Evolutionary conservation across 257 asterid genomes (phyloP).

Genomic region (Rehmannia glutinosa): DNA sequence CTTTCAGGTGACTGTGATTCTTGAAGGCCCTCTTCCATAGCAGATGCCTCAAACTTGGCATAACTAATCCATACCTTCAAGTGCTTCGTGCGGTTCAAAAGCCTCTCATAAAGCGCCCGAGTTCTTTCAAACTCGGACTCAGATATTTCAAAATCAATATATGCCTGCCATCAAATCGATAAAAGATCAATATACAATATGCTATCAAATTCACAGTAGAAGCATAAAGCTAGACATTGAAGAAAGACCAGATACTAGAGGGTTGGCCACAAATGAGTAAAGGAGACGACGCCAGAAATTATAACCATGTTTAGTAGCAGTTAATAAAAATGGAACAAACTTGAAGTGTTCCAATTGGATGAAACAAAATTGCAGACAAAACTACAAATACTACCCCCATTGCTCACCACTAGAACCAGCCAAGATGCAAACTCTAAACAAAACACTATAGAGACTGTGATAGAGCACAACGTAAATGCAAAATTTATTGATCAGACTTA

Average conservation of each 20-base stretch:
- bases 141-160: slow-evolving; percentile 91
- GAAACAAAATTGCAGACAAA: neutral
- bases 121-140: slow-evolving; percentile 80
- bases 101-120: slow-evolving; percentile 88
- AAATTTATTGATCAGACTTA: neutral
- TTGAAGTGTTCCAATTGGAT: neutral
- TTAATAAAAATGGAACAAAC: too few species aligned
- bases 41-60: slow-evolving; percentile 91
- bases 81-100: slow-evolving; percentile 84
- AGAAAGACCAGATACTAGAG: neutral
- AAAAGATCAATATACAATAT: slow-evolving; percentile 3
- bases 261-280: slow-evolving; percentile 2
- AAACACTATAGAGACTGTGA: too few species aligned
- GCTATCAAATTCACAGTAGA: neutral
- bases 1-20: slow-evolving; percentile 44
- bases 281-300: neutral
- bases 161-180: slow-evolving; percentile 52
- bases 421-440: too few species aligned
- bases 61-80: slow-evolving; percentile 97
- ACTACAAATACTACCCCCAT: neutral
- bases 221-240: neutral
- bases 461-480: too few species aligned
- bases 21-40: slow-evolving; percentile 38
- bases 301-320: neutral
- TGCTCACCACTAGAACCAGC: too few species aligned